phyloP scores from a whole-genome alignment of 1,284 basidiomycete genomes.

The Xerocomus minutiporus region DNA sequence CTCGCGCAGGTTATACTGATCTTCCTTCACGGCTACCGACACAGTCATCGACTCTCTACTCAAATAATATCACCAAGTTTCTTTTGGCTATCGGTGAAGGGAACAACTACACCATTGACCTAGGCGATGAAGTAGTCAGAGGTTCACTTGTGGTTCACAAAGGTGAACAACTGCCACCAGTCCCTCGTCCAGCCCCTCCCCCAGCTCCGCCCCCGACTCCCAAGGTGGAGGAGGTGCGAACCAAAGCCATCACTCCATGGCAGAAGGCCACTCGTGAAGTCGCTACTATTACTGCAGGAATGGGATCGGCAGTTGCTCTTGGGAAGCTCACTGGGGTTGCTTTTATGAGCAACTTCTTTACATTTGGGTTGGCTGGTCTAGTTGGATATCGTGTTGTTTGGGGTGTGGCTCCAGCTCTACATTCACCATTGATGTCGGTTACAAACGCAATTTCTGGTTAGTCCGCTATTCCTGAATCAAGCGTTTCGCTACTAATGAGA shows the following conservation, averaged over 20 bases:
- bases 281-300: slow-evolving; percentile 64
- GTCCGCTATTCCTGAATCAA: slow-evolving; percentile 5
- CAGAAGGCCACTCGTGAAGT: slow-evolving; percentile 74
- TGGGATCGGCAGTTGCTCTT: slow-evolving; percentile 66
- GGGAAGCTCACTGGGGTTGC: slow-evolving; percentile 73
- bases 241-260: slow-evolving; percentile 73
- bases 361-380: slow-evolving; percentile 75
- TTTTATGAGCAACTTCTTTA: slow-evolving; percentile 84
- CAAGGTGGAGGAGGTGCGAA: slow-evolving; percentile 51
- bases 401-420: slow-evolving; percentile 80
- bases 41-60: slow-evolving; percentile 82
- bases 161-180: slow-evolving; percentile 61
- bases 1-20: slow-evolving; percentile 64
- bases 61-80: slow-evolving; percentile 87
- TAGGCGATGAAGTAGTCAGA: slow-evolving; percentile 79
- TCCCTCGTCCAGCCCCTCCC: slow-evolving; percentile 59
- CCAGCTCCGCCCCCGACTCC: slow-evolving; percentile 49
- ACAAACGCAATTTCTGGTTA: slow-evolving; percentile 75
- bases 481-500: slow-evolving; percentile 8
- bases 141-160: slow-evolving; percentile 74
- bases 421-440: slow-evolving; percentile 82
- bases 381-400: slow-evolving; percentile 85
- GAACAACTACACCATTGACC: slow-evolving; percentile 59
- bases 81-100: slow-evolving; percentile 71
- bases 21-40: slow-evolving; percentile 80